These are phyloP conservation scores for Spergularia marina DNA, from an alignment of 148 eudicot genomes.

Conservation along the genomic window DNA sequence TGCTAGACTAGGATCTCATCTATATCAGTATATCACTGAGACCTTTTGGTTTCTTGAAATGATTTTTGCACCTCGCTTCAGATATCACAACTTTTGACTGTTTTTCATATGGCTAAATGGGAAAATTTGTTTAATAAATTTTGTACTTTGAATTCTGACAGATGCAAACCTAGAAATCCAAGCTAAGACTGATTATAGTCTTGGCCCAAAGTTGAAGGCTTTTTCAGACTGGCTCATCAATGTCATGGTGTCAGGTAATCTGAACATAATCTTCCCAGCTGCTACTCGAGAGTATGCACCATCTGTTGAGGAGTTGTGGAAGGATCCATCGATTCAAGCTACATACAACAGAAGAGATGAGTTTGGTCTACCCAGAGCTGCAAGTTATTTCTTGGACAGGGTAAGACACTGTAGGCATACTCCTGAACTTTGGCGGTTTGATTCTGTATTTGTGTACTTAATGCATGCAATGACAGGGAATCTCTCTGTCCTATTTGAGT, in stretches of 20 bases:
- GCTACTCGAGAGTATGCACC: slow-evolving; percentile 73
- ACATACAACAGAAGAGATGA: slow-evolving; percentile 61
- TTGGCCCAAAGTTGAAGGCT: slow-evolving; percentile 50
- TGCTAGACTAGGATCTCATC: not conserved
- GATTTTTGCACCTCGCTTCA: not conserved
- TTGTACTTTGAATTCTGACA: slow-evolving; percentile 24
- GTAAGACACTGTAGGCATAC: slow-evolving; percentile 33
- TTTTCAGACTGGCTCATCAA: slow-evolving; percentile 77
- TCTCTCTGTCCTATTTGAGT: not conserved
- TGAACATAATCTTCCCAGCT: slow-evolving; percentile 64
- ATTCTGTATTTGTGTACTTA: not conserved
- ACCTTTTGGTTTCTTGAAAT: not conserved
- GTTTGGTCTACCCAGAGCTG: slow-evolving; percentile 59
- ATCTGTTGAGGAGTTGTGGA: slow-evolving; percentile 71
- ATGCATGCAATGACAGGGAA: not conserved
- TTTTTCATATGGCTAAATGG: not conserved
- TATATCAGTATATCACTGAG: not conserved
- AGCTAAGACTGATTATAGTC: slow-evolving; percentile 38
- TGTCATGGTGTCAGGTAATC: slow-evolving; percentile 61
- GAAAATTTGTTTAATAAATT: not conserved
- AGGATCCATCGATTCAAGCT: slow-evolving; percentile 69
- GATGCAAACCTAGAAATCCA: slow-evolving; percentile 26
- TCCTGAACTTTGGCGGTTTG: not conserved
- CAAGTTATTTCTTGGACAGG: slow-evolving; percentile 64
- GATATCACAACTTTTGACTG: not conserved